phyloP scores from a whole-genome alignment of 345 rosid species.

The Noccaea bulbosa region DNA sequence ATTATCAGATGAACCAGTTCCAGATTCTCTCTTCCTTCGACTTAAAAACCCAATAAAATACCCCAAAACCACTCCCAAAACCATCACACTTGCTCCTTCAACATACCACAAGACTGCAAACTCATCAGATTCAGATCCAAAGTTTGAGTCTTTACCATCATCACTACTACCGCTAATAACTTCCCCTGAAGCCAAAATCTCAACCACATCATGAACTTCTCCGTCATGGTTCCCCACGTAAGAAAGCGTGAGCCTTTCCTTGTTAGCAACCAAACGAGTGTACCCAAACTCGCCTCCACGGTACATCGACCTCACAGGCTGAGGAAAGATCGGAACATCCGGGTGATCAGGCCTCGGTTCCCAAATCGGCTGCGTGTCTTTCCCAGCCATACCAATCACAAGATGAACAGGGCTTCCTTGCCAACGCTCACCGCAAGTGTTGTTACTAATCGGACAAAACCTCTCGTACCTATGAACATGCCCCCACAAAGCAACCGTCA shows the following conservation, averaged over 20 bases:
- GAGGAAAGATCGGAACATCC: constrained; percentile 71
- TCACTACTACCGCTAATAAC: constrained; percentile 54
- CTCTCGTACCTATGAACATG: constrained; percentile 94
- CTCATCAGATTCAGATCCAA: constrained; percentile 38
- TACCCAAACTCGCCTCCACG: constrained; percentile 95
- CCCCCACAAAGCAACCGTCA: constrained; percentile 89
- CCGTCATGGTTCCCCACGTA: constrained; percentile 92
- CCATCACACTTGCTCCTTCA: constrained; percentile 68
- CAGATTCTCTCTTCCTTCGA: constrained; percentile 53
- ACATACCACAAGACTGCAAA: constrained; percentile 55
- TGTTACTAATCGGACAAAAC: constrained; percentile 86
- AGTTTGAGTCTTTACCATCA: constrained; percentile 23
- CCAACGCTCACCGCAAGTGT: constrained; percentile 64
- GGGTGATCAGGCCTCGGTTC: constrained; percentile 77
- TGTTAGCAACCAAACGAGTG: constrained; percentile 78
- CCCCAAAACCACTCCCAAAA: constrained; percentile 72
- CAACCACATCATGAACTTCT: constrained; percentile 80
- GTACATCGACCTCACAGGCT: constrained; percentile 73
- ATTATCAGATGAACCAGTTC: constrained; percentile 30
- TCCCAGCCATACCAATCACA: constrained; percentile 97
- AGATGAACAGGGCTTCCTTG: constrained; percentile 76
- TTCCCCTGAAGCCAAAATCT: constrained; percentile 74
- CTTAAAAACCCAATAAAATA: constrained; percentile 67
- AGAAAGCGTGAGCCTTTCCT: constrained; percentile 68
- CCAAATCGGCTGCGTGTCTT: constrained; percentile 89